phyloP scores from a whole-genome alignment of 2,329 filamentous ascomycete genomes.

The Penicillium sp. region DNA sequence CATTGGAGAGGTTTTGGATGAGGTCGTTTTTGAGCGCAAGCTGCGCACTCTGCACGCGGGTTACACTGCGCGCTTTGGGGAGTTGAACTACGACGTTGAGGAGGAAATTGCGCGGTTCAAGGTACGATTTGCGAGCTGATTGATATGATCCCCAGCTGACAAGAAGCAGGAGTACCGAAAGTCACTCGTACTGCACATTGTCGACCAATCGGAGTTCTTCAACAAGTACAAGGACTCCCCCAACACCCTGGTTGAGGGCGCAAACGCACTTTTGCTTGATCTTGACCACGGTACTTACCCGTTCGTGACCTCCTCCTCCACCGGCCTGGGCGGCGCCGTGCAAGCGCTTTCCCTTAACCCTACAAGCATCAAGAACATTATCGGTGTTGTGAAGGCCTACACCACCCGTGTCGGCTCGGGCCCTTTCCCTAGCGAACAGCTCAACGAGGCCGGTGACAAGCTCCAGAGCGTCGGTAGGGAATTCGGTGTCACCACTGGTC shows the following conservation, averaged over 20 bases:
- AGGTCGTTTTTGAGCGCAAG: slow-evolving; percentile 60
- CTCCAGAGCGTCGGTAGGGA: slow-evolving; percentile 62
- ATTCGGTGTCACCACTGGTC: slow-evolving; percentile 63
- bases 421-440: slow-evolving; percentile 67
- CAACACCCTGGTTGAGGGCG: slow-evolving; percentile 66
- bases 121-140: slow-evolving; percentile 36
- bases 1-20: slow-evolving; percentile 62
- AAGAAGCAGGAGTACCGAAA: slow-evolving; percentile 41
- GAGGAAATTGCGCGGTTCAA: slow-evolving; percentile 64
- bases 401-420: slow-evolving; percentile 64
- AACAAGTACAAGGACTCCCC: slow-evolving; percentile 59
- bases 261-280: slow-evolving; percentile 68
- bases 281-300: slow-evolving; percentile 59
- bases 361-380: slow-evolving; percentile 60
- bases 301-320: slow-evolving; percentile 54
- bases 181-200: slow-evolving; percentile 43
- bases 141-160: not conserved
- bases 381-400: slow-evolving; percentile 70
- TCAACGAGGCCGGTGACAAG: slow-evolving; percentile 61
- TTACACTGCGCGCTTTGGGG: slow-evolving; percentile 64
- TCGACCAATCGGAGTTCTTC: slow-evolving; percentile 57
- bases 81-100: slow-evolving; percentile 63
- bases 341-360: slow-evolving; percentile 65
- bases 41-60: slow-evolving; percentile 56
- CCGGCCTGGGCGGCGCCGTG: slow-evolving; percentile 56